Evolutionary conservation across 495 filamentous ascomycete species (phyloP).

Genomic region (Hapsidospora chrysogenum): DNA sequence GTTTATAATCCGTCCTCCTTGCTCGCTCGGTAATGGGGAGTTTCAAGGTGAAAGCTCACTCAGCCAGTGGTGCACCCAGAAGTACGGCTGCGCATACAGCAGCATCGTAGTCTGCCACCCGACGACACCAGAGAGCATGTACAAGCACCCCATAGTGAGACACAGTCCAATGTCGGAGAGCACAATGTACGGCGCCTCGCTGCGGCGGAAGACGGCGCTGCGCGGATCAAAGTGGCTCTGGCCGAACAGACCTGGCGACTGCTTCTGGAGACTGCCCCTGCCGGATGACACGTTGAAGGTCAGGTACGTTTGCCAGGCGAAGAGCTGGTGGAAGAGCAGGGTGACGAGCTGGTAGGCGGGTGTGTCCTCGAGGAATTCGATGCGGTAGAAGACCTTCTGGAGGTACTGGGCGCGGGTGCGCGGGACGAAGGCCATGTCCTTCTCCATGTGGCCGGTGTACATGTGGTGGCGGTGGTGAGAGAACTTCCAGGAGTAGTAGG

Average conservation of each 20-base stretch:
- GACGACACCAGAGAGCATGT: constrained; percentile 24
- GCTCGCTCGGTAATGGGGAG: too few relatives aligned
- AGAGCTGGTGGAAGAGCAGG: constrained; percentile 33
- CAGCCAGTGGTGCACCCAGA: constrained; percentile 49
- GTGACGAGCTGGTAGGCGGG: constrained; percentile 32
- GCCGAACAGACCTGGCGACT: constrained; percentile 44
- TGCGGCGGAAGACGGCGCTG: constrained; percentile 38
- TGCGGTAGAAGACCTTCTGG: constrained; percentile 14
- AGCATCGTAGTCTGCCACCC: constrained; percentile 33
- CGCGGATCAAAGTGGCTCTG: constrained; percentile 26
- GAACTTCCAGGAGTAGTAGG: constrained; percentile 65
- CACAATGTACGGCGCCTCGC: constrained; percentile 36
- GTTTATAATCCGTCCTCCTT: not conserved
- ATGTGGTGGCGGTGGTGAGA: constrained; percentile 60
- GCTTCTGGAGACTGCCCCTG: constrained; percentile 24
- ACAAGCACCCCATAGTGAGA: constrained; percentile 25
- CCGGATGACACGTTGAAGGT: constrained; percentile 37
- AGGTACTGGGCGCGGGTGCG: constrained; percentile 21
- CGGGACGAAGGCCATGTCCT: constrained; percentile 44
- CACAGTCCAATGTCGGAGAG: constrained; percentile 42
- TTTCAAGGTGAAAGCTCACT: too few relatives aligned
- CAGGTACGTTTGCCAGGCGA: constrained; percentile 41
- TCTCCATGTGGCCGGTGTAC: constrained; percentile 39
- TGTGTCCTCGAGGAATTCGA: constrained; percentile 37
- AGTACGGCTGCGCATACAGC: constrained; percentile 35